These are phyloP conservation scores for Acer saccharum DNA, from an alignment of 345 rosid species.

Conservation along the genomic window DNA sequence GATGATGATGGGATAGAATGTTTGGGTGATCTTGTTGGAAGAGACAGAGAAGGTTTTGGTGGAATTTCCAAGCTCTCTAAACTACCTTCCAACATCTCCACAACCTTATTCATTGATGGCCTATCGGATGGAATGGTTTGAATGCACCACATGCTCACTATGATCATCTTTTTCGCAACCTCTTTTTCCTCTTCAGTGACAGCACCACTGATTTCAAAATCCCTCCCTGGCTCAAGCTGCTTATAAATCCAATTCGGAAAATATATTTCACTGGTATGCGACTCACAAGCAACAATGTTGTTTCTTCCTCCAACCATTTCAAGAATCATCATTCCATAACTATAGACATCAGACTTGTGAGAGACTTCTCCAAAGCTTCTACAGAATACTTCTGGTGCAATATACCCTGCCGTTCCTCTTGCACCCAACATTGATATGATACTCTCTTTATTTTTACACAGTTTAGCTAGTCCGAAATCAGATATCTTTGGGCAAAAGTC, in stretches of 20 bases:
- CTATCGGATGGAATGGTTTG: conserved; percentile 47
- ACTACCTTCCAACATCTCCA: conserved; percentile 38
- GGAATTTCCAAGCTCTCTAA: conserved; percentile 11
- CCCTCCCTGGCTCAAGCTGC: conserved; percentile 6
- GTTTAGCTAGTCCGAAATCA: conserved; percentile 59
- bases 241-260: conserved; percentile 22
- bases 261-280: conserved; percentile 19
- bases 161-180: conserved; percentile 28
- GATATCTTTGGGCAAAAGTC: conserved; percentile 43
- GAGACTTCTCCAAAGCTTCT: conserved; percentile 38
- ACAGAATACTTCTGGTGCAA: conserved; percentile 46
- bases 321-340: conserved; percentile 52
- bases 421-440: conserved; percentile 30
- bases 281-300: conserved; percentile 1
- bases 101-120: conserved; percentile 40
- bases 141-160: conserved; percentile 50
- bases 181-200: conserved; percentile 16
- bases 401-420: conserved; percentile 51
- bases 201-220: background rate
- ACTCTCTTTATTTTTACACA: conserved; percentile 36
- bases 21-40: background rate
- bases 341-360: conserved; percentile 51
- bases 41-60: conserved; percentile 11
- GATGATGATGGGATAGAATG: background rate
- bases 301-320: conserved; percentile 44